Percentiles rank a stretch among this genome's conserved stretches.
phyloP scores from a whole-genome alignment of 805 yeast genomes.

The Monosporozyma aerobia region DNA sequence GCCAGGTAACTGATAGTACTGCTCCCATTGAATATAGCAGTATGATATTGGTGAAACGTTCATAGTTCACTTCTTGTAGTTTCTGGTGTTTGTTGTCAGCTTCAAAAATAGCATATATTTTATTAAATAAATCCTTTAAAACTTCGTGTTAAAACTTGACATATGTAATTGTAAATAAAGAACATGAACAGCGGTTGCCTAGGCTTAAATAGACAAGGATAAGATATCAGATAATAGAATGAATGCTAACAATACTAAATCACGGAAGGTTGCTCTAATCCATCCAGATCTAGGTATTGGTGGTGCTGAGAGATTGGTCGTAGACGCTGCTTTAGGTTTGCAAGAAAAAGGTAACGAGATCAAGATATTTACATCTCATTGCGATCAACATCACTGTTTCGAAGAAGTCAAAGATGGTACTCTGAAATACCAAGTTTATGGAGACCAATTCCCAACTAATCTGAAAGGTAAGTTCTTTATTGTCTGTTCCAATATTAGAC shows the following conservation, averaged over 20 bases:
- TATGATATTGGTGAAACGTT: too few relatives aligned
- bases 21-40: background rate
- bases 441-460: conserved; percentile 74
- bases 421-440: conserved; percentile 60
- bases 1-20: too few relatives aligned
- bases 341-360: conserved; percentile 59
- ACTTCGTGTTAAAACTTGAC: background rate
- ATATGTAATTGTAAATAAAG: background rate
- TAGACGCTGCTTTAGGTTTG: conserved; percentile 87
- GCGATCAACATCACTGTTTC: conserved; percentile 79
- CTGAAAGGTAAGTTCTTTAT: conserved; percentile 63
- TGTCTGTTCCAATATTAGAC: conserved; percentile 75
- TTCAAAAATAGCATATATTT: too few relatives aligned
- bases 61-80: background rate
- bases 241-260: background rate
- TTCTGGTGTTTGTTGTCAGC: background rate
- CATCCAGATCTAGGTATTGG: conserved; percentile 97
- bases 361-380: conserved; percentile 77
- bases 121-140: background rate
- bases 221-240: background rate
- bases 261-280: conserved; percentile 63
- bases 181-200: background rate
- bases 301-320: conserved; percentile 96
- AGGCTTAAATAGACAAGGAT: background rate
- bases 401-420: conserved; percentile 66